Percentiles rank a stretch among this genome's conserved stretches.
These are phyloP conservation scores for Annona squamosa DNA, from an alignment of 164 flowering plant genomes.

Conservation along the genomic window DNA sequence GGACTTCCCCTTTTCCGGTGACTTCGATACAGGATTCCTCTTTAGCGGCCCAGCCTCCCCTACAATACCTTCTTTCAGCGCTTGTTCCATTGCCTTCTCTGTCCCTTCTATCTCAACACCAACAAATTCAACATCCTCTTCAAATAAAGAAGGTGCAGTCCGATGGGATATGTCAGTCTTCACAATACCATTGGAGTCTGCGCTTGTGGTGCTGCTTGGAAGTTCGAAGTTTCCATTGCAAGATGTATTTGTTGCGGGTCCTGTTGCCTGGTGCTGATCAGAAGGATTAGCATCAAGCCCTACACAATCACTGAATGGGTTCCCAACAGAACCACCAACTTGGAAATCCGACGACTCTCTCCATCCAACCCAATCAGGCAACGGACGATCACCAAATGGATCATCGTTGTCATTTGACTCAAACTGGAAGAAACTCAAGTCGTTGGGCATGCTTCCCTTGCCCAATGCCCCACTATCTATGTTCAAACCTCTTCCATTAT, in stretches of 20 bases:
- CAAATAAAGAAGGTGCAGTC: constrained; percentile 59
- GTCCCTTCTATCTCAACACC: constrained; percentile 88
- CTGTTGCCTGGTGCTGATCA: constrained; percentile 15
- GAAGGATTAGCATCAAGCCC: constrained; percentile 13
- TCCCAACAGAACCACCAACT: constrained; percentile 49
- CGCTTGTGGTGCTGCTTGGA: constrained; percentile 40
- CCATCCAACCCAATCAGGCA: constrained; percentile 83
- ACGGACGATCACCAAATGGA: constrained; percentile 45
- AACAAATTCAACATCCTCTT: constrained; percentile 88
- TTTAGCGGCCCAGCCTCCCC: constrained; percentile 89
- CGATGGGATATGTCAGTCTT: constrained; percentile 22
- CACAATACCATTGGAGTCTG: constrained; percentile 27
- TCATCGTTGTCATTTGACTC: constrained; percentile 38
- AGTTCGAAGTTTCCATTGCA: constrained; percentile 29
- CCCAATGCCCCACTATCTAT: constrained; percentile 10
- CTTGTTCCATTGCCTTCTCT: constrained; percentile 87
- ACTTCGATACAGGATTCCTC: constrained; percentile 31
- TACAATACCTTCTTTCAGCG: constrained; percentile 83
- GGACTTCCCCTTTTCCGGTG: constrained; percentile 35
- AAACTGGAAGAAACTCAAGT: constrained; percentile 35
- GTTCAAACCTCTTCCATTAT: constrained; percentile 22
- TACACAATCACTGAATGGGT: constrained; percentile 45
- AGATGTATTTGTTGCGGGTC: constrained; percentile 13
- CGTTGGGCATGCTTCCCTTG: constrained; percentile 29
- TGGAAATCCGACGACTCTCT: constrained; percentile 49